Percentiles rank a stretch among this genome's conserved stretches.
These are phyloP conservation scores for Aureobasidium sp. DNA, from an alignment of 2,329 filamentous ascomycete genomes.

Conservation along the genomic window DNA sequence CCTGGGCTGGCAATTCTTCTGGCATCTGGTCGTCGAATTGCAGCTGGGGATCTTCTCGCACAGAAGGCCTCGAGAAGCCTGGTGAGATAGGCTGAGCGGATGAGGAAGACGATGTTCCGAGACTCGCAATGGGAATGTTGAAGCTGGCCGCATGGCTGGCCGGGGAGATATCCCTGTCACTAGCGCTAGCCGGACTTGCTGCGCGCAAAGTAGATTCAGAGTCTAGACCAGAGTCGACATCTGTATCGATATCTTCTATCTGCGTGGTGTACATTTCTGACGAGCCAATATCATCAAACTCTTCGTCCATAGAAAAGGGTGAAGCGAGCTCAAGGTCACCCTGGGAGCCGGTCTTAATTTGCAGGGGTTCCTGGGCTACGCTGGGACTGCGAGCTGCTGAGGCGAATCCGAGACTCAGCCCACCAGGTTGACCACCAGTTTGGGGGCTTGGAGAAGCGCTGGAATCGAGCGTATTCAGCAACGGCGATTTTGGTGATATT, in stretches of 20 bases:
- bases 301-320: conserved; percentile 16
- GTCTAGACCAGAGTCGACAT: conserved; percentile 10
- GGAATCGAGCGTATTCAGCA: background rate
- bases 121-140: conserved; percentile 21
- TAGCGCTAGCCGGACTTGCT: conserved; percentile 1
- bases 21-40: conserved; percentile 19
- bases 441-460: background rate
- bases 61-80: conserved; percentile 29
- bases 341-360: background rate
- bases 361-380: background rate
- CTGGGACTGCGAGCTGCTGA: background rate
- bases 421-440: background rate
- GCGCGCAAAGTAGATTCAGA: conserved; percentile 11
- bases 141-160: background rate
- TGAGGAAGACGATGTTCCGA: conserved; percentile 22
- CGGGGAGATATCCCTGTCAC: background rate
- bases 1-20: conserved; percentile 22
- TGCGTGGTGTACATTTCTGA: background rate
- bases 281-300: conserved; percentile 3
- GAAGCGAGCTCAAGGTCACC: conserved; percentile 10
- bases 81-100: conserved; percentile 27
- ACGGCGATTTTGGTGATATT: background rate
- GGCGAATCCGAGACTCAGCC: conserved; percentile 3
- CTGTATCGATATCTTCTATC: conserved; percentile 16
- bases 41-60: conserved; percentile 26